Percentiles rank a stretch among this genome's conserved stretches.
Evolutionary conservation across 2,329 filamentous ascomycete genomes (phyloP).

Genomic region (Emericellopsis cladophorae): DNA sequence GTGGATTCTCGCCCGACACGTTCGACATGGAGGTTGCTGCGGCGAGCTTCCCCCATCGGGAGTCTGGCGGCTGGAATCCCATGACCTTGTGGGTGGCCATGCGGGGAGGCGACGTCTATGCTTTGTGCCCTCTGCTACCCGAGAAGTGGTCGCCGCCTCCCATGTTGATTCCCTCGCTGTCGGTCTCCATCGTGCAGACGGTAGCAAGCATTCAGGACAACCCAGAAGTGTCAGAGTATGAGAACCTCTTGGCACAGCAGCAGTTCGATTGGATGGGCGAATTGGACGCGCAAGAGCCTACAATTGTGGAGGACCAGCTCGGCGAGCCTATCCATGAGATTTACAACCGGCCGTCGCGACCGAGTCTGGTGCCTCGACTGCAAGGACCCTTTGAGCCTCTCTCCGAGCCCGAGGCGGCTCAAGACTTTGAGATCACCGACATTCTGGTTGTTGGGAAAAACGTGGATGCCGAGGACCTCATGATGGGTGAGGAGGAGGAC

Average conservation of each 20-base stretch:
- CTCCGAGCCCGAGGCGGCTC: conserved; percentile 40
- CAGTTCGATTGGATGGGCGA: conserved; percentile 58
- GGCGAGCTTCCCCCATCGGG: conserved; percentile 60
- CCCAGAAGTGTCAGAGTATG: conserved; percentile 33
- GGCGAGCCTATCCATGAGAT: conserved; percentile 41
- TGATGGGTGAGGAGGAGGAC: conserved; percentile 51
- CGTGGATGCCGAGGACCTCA: conserved; percentile 45
- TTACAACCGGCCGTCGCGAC: conserved; percentile 42
- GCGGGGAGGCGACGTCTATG: conserved; percentile 85
- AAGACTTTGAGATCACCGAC: conserved; percentile 47
- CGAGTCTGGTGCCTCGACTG: conserved; percentile 44
- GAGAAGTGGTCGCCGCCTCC: conserved; percentile 71
- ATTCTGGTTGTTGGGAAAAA: conserved; percentile 52
- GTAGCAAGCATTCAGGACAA: conserved; percentile 50
- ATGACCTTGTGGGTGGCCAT: conserved; percentile 99
- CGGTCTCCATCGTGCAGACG: conserved; percentile 70
- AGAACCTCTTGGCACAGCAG: conserved; percentile 47
- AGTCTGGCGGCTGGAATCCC: conserved; percentile 75
- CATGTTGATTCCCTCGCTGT: conserved; percentile 68
- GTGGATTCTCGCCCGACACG: conserved; percentile 75
- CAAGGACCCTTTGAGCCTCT: conserved; percentile 51
- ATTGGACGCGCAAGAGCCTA: conserved; percentile 49
- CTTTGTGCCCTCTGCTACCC: conserved; percentile 80
- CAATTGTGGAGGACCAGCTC: conserved; percentile 32
- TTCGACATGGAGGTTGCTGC: conserved; percentile 92